Evolutionary conservation across 345 rosid genomes (phyloP).

Genomic region (Eucalyptus erythrocorys): DNA sequence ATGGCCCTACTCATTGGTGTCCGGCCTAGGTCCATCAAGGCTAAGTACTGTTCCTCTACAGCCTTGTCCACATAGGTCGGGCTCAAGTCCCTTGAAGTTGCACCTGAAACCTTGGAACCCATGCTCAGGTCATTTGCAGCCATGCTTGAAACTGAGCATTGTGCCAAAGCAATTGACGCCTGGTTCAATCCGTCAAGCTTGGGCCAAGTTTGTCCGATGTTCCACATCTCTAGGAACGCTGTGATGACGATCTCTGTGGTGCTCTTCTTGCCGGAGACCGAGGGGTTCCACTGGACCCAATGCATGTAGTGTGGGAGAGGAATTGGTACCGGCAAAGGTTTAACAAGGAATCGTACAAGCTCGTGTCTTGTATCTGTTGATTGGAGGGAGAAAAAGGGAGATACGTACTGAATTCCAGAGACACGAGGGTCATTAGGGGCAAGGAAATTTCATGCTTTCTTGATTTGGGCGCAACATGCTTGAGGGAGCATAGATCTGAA

Average conservation of each 20-base stretch:
- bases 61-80: background rate
- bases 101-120: rapidly evolving
- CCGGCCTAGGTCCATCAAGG: rapidly evolving
- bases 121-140: background rate
- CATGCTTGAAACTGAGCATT: background rate
- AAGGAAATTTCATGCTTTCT: background rate
- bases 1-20: no score
- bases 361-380: background rate
- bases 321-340: conserved; percentile 55
- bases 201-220: background rate
- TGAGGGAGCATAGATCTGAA: background rate
- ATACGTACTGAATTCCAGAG: background rate
- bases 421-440: background rate
- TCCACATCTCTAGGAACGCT: conserved; percentile 46
- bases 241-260: conserved; percentile 34
- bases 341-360: background rate
- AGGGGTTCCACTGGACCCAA: conserved; percentile 40
- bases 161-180: background rate
- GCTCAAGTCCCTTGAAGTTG: rapidly evolving
- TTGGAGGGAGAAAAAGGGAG: background rate
- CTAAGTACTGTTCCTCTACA: background rate
- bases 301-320: conserved; percentile 39
- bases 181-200: background rate
- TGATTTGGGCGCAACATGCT: background rate
- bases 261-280: conserved; percentile 50